Conservation (phyloP, 345 rosid species). For the Carallia pectinifolia region DNA sequence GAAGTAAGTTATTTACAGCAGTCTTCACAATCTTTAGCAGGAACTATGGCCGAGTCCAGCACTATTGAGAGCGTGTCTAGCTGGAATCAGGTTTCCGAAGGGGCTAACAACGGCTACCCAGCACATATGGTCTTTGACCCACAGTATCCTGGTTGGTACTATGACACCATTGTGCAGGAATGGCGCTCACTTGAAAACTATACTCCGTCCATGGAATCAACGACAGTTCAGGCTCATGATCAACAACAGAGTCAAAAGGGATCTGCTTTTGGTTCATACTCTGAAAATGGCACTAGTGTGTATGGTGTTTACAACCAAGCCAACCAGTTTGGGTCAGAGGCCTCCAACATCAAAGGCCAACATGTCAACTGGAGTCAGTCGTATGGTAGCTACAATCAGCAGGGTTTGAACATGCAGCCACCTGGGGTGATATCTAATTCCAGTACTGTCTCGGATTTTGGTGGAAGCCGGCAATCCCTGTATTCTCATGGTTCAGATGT, state of each 20-base stretch:
- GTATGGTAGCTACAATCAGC: slow-evolving; percentile 43
- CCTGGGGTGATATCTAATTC: slow-evolving; percentile 39
- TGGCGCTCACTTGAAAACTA: slow-evolving; percentile 75
- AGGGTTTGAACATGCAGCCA: slow-evolving; percentile 44
- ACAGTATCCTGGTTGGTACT: slow-evolving; percentile 96
- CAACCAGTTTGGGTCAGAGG: slow-evolving; percentile 44
- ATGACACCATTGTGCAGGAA: slow-evolving; percentile 61
- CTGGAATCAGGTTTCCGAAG: slow-evolving; percentile 68
- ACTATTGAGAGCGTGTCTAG: slow-evolving; percentile 53
- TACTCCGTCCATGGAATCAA: slow-evolving; percentile 49
- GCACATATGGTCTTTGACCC: slow-evolving; percentile 88
- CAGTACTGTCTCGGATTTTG: slow-evolving; percentile 34
- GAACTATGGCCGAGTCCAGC: slow-evolving; percentile 42
- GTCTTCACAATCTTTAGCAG: slow-evolving; percentile 51
- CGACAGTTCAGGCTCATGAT: slow-evolving; percentile 37
- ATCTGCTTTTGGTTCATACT: slow-evolving; percentile 31
- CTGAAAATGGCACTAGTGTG: slow-evolving; percentile 31
- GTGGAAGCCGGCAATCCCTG: slow-evolving; percentile 48
- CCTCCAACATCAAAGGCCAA: slow-evolving; percentile 39
- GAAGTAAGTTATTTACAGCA: slow-evolving; percentile 65
- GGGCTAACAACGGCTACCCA: slow-evolving; percentile 65
- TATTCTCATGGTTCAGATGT: slow-evolving; percentile 40
- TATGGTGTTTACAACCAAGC: slow-evolving; percentile 41
- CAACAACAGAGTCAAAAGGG: slow-evolving; percentile 66
- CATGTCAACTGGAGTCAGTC: slow-evolving; percentile 50